These are phyloP conservation scores for Ganoderma lucidum DNA, from an alignment of 1,284 basidiomycete species.

Conservation along the genomic window DNA sequence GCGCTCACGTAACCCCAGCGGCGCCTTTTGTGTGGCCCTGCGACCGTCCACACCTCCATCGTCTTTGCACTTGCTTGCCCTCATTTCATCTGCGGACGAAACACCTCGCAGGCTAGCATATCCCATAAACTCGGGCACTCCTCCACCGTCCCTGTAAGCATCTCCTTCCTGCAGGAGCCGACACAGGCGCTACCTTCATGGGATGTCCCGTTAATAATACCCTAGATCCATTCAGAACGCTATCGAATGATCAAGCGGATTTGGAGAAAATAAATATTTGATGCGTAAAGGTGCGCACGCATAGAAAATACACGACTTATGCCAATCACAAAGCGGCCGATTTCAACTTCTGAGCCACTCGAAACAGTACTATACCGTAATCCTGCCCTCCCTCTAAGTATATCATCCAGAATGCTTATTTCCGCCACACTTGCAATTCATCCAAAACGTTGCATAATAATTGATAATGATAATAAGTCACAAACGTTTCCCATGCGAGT, in stretches of 20 bases:
- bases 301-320: background rate
- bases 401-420: no score
- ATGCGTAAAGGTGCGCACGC: background rate
- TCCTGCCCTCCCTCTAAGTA: no score
- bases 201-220: background rate
- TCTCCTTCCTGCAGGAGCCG: conserved; percentile 14
- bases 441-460: no score
- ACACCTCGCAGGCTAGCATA: background rate
- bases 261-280: background rate
- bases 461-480: no score
- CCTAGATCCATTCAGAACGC: background rate
- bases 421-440: no score
- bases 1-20: conserved; percentile 31
- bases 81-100: background rate
- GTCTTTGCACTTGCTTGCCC: background rate
- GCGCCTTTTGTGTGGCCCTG: background rate
- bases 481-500: background rate
- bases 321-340: no score
- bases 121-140: background rate
- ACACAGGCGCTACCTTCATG: background rate
- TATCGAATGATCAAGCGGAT: background rate
- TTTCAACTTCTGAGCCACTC: background rate
- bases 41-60: conserved; percentile 5
- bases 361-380: no score
- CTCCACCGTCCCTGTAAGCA: conserved; percentile 5